These are phyloP conservation scores for Dillenia suffruticosa DNA, from an alignment of 164 flowering plant genomes.

Conservation along the genomic window DNA sequence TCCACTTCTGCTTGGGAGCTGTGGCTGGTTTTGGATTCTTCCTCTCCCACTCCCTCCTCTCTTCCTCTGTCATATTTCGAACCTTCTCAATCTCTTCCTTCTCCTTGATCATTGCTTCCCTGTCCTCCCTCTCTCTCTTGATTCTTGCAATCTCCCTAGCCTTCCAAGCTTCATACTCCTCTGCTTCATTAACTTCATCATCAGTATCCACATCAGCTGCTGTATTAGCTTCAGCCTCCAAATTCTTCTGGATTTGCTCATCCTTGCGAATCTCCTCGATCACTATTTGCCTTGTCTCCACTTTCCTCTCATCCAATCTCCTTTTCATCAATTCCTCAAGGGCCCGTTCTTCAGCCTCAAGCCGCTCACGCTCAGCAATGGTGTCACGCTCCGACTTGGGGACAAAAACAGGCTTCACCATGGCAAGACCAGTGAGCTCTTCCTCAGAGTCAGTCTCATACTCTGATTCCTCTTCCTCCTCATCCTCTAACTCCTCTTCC, in stretches of 20 bases:
- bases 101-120: conserved; percentile 78
- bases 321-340: conserved; percentile 59
- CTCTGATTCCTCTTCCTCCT: conserved; percentile 81
- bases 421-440: conserved; percentile 51
- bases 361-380: conserved; percentile 74
- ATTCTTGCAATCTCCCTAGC: conserved; percentile 84
- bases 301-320: conserved; percentile 60
- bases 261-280: conserved; percentile 74
- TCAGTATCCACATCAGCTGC: conserved; percentile 86
- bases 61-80: conserved; percentile 90
- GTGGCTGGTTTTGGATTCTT: conserved; percentile 71
- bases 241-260: conserved; percentile 62
- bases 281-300: conserved; percentile 69
- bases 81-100: conserved; percentile 90
- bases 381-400: conserved; percentile 87
- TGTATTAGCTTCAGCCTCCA: conserved; percentile 58
- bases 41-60: conserved; percentile 91
- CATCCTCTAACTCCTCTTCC: conserved; percentile 60
- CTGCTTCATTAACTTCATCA: conserved; percentile 89
- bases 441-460: conserved; percentile 96
- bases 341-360: conserved; percentile 74
- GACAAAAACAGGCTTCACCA: conserved; percentile 86
- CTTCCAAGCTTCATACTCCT: conserved; percentile 94
- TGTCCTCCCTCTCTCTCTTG: conserved; percentile 81
- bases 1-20: conserved; percentile 72